A percentile compares a stretch with the other conserved stretches of the same genome.
phyloP scores from a whole-genome alignment of 306 rosid genomes.

The Citrullus amarus region DNA sequence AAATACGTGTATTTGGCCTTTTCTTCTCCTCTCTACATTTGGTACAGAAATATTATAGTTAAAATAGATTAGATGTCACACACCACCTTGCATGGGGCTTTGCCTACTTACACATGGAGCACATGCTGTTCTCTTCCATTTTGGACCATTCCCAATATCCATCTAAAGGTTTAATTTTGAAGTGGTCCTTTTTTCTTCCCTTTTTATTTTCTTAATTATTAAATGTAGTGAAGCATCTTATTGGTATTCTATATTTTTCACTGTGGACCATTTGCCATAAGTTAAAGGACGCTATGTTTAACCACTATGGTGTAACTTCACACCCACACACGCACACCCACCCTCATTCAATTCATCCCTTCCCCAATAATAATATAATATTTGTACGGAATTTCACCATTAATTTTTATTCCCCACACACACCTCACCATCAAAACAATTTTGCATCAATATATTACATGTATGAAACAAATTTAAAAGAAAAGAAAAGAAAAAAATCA shows the following conservation, averaged over 20 bases:
- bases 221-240: conserved; percentile 27
- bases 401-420: background rate
- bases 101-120: conserved; percentile 23
- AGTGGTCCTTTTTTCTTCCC: conserved; percentile 7
- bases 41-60: no score
- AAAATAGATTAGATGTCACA: no score
- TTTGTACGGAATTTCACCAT: background rate
- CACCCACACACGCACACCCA: background rate
- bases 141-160: background rate
- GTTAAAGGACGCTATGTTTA: conserved; percentile 26
- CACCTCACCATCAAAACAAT: no score
- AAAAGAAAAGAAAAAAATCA: no score
- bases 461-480: no score
- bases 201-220: conserved; percentile 24
- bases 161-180: background rate
- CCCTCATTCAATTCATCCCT: background rate
- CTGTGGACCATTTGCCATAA: conserved; percentile 58
- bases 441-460: no score
- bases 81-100: conserved; percentile 7
- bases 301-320: conserved; percentile 7
- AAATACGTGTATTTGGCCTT: no score
- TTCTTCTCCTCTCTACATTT: no score
- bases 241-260: conserved; percentile 29
- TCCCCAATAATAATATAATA: background rate
- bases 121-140: conserved; percentile 7